These are phyloP conservation scores for Lactarius pseudohatsudake DNA, from an alignment of 768 basidiomycete genomes.

Conservation along the genomic window DNA sequence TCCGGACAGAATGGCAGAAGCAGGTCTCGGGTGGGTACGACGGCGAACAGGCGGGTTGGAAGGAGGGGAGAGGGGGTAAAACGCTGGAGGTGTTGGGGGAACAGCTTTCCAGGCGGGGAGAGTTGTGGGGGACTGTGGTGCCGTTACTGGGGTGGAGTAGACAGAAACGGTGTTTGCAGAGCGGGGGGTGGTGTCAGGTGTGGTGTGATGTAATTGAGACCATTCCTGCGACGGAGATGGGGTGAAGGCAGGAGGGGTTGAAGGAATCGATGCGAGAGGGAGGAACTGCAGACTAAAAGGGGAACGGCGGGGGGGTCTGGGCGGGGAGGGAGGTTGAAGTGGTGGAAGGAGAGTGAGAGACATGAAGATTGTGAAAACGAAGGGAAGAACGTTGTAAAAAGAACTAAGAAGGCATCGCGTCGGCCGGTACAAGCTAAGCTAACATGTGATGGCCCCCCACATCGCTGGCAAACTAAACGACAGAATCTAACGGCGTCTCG, in stretches of 20 bases:
- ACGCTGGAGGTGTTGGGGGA: slow-evolving; percentile 27
- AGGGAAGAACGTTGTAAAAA: background rate
- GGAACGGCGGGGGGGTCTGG: slow-evolving; percentile 18
- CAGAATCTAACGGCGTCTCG: background rate
- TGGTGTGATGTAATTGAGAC: slow-evolving; percentile 15
- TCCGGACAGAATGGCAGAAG: slow-evolving; percentile 12
- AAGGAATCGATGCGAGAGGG: slow-evolving; percentile 15
- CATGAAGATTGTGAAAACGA: slow-evolving; percentile 4
- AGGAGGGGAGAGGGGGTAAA: slow-evolving; percentile 19
- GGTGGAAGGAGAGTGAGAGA: slow-evolving; percentile 23
- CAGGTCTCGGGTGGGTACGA: slow-evolving; percentile 25
- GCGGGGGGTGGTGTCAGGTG: slow-evolving; percentile 11
- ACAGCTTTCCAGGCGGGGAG: slow-evolving; percentile 28
- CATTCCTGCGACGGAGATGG: slow-evolving; percentile 5
- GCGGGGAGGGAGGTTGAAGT: slow-evolving; percentile 18
- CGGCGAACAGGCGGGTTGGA: slow-evolving; percentile 17
- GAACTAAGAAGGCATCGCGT: background rate
- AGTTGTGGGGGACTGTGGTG: slow-evolving; percentile 14
- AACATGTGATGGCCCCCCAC: background rate
- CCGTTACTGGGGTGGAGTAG: slow-evolving; percentile 19
- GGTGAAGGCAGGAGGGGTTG: slow-evolving; percentile 7
- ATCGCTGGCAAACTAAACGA: background rate
- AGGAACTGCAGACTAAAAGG: slow-evolving; percentile 12
- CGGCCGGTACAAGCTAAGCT: background rate
- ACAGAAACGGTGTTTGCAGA: slow-evolving; percentile 15